Evolutionary conservation across 2,329 filamentous ascomycete genomes (phyloP), one percentile per base, ranked within the genome.

Genomic region (Colletotrichum sidae): DNA sequence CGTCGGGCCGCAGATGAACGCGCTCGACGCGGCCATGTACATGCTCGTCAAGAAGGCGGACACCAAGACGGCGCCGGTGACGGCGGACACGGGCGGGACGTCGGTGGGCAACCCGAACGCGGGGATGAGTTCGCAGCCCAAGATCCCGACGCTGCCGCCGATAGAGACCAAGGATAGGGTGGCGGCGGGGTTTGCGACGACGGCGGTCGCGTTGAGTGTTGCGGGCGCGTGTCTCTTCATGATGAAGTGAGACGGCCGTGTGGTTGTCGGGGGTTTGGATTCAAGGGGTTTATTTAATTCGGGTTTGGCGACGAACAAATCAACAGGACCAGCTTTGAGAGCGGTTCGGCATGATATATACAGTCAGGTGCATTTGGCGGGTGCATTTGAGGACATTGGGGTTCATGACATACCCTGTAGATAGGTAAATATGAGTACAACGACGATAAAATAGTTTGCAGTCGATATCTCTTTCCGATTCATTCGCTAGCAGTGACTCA

Each of bases 1-100:
- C 58, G 88, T 92, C 8, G 90, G 90, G 46, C 82, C 90, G 74
- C 88, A 92, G 80, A 90, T 92, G 84, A 89, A 86, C 70, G 89
- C 88, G 0, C 79, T 92, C 34, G 84, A 86, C 34, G 84, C 89
- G 11, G 78, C 92, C 69, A 87, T 88, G 75, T 88, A 88, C 61
- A 86, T 84, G 47, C 79, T 91, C 10, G 76, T 88, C 45, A 74
- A 79, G 46, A 73, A 75, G n/a, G 71, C 70, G 2, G 53, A 66
- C 49, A 39, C 44, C 37, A 73, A 71, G 8, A 72, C 76, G 12
- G 76, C 76, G 1, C 84, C 87, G 0, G 78, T 84, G 12, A 89
- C 87, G 0, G 79, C 80, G 0, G 73, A 78, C 4, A 85, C 82
- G 1, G 90, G 89, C 39, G 90, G 90, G 55, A 90, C 85, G 1